Conservation (phyloP, 2,329 filamentous ascomycete genomes). For the Rugonectria rugulosa region DNA sequence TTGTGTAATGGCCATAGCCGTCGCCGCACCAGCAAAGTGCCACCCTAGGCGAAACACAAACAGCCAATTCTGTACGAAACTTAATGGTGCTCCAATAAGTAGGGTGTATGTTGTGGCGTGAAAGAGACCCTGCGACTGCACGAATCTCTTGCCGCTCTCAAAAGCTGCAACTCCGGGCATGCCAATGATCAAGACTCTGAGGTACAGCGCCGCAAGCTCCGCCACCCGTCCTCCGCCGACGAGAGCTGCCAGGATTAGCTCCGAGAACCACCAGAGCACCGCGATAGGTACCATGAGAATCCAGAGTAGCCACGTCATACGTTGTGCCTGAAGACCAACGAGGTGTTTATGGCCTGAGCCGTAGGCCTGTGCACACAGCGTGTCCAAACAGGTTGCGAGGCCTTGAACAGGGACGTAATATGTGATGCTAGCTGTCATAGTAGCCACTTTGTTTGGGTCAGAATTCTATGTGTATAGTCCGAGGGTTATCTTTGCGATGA, state of each 20-base stretch:
- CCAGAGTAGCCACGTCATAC: conserved; percentile 80
- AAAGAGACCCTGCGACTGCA: conserved; percentile 82
- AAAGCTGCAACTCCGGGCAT: conserved; percentile 78
- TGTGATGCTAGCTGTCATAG: conserved; percentile 80
- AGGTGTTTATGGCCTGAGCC: conserved; percentile 86
- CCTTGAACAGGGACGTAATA: conserved; percentile 80
- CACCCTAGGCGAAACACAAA: conserved; percentile 73
- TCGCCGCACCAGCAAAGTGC: conserved; percentile 80
- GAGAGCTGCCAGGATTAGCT: conserved; percentile 61
- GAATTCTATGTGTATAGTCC: background rate
- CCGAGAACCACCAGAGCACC: conserved; percentile 72
- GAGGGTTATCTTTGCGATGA: background rate
- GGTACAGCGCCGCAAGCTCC: conserved; percentile 72
- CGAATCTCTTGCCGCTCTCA: conserved; percentile 77
- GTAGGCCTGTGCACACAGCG: conserved; percentile 89
- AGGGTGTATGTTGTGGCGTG: conserved; percentile 77
- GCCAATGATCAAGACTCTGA: conserved; percentile 72
- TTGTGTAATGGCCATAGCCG: conserved; percentile 79
- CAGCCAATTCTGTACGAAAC: conserved; percentile 76
- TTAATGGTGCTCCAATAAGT: conserved; percentile 75
- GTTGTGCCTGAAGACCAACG: conserved; percentile 81
- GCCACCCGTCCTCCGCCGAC: conserved; percentile 62
- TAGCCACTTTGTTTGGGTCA: conserved; percentile 44
- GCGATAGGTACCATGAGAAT: conserved; percentile 74
- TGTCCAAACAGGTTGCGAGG: conserved; percentile 86